Conservation (phyloP, 2,329 filamentous ascomycete genomes). For the Lizonia empirigonia region DNA sequence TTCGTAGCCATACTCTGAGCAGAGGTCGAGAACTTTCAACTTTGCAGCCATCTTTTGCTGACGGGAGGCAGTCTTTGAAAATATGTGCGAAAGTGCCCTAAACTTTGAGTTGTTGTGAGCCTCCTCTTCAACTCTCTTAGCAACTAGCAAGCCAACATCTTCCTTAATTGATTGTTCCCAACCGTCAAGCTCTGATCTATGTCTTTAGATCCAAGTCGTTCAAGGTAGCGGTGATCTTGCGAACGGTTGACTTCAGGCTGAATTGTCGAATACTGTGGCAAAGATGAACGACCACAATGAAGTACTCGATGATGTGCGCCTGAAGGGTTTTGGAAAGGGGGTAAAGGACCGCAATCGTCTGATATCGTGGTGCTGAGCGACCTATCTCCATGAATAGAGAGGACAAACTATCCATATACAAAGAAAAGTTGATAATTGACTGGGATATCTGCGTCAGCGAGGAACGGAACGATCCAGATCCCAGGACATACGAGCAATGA, state of each 20-base stretch:
- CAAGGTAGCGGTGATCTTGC: slow-evolving; percentile 39
- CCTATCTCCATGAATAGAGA: slow-evolving; percentile 51
- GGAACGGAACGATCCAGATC: neutral
- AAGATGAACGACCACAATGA: slow-evolving; percentile 48
- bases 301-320: slow-evolving; percentile 50
- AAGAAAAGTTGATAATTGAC: slow-evolving; percentile 39
- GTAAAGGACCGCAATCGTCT: slow-evolving; percentile 50
- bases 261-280: slow-evolving; percentile 47
- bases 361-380: slow-evolving; percentile 49
- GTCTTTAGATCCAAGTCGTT: slow-evolving; percentile 42
- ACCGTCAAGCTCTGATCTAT: slow-evolving; percentile 42
- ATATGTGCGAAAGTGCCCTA: slow-evolving; percentile 26
- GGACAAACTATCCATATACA: slow-evolving; percentile 51
- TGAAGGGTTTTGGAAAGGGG: slow-evolving; percentile 48
- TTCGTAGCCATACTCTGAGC: slow-evolving; percentile 51
- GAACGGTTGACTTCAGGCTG: slow-evolving; percentile 41
- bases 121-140: no score
- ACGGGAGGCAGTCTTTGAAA: slow-evolving; percentile 23
- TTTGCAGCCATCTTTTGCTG: slow-evolving; percentile 25
- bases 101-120: slow-evolving; percentile 34
- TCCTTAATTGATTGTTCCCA: slow-evolving; percentile 49
- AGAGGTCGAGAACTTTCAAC: slow-evolving; percentile 46
- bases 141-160: slow-evolving; percentile 34
- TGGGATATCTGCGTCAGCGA: slow-evolving; percentile 12
- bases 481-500: slow-evolving; percentile 47